phyloP scores from a whole-genome alignment of 2,329 filamentous ascomycete genomes.

The Sphaerostilbella broomeana region DNA sequence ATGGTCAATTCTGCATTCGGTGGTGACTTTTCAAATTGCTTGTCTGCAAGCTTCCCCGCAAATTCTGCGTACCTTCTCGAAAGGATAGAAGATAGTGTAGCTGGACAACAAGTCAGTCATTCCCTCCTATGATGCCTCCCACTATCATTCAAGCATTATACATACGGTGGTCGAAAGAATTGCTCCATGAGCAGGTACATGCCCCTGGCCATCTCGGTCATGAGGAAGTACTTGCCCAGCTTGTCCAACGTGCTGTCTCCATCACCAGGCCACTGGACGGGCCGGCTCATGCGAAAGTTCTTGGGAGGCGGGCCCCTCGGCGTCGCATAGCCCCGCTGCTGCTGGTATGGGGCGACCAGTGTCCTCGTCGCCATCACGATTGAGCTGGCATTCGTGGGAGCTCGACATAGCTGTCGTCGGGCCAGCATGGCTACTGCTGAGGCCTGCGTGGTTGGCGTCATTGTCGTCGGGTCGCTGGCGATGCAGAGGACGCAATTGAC shows the following conservation, averaged over 20 bases:
- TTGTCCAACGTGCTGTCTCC: conserved; percentile 73
- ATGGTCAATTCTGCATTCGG: conserved; percentile 17
- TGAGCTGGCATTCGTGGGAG: conserved; percentile 18
- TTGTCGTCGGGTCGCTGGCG: conserved; percentile 17
- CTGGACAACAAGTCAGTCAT: conserved; percentile 38
- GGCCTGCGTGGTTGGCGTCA: conserved; percentile 28
- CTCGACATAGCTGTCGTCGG: conserved; percentile 29
- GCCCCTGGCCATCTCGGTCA: conserved; percentile 92
- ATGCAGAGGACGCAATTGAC: conserved; percentile 22
- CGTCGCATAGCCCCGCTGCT: conserved; percentile 50
- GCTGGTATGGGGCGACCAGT: conserved; percentile 12
- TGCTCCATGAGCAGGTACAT: conserved; percentile 98
- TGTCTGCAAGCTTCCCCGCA: not conserved
- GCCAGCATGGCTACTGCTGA: conserved; percentile 28
- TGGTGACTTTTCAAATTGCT: conserved; percentile 2
- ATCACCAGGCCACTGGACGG: conserved; percentile 73
- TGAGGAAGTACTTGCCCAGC: conserved; percentile 86
- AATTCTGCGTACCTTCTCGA: conserved; percentile 66
- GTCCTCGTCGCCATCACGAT: conserved; percentile 14
- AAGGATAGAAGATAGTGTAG: conserved; percentile 98
- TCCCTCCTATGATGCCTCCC: conserved; percentile 7
- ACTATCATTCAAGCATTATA: conserved; percentile 25
- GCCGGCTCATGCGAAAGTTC: conserved; percentile 70
- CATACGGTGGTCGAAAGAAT: conserved; percentile 96
- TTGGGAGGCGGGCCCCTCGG: conserved; percentile 72